phyloP scores from a whole-genome alignment of 257 asterid genomes.

The Ocimum tenuiflorum region DNA sequence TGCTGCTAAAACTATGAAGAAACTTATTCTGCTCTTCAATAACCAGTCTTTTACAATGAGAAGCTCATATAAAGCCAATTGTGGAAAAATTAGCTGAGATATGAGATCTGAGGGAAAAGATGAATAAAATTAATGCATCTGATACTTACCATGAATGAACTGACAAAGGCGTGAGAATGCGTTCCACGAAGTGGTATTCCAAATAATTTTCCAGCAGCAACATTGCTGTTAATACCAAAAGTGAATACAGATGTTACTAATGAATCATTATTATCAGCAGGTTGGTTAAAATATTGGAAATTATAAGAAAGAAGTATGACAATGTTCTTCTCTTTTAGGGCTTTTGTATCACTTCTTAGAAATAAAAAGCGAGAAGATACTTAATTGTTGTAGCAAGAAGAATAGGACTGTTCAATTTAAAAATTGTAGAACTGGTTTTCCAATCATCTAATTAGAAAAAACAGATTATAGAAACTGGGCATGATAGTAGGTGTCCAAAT shows the following conservation, averaged over 20 bases:
- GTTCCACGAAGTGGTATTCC: constrained; percentile 99
- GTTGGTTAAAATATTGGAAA: background rate
- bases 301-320: background rate
- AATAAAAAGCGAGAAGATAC: background rate
- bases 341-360: background rate
- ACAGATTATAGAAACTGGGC: background rate
- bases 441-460: background rate
- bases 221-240: background rate
- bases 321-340: background rate
- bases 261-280: background rate
- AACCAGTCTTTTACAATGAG: too few relatives aligned
- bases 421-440: background rate
- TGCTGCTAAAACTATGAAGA: background rate
- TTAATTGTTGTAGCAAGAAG: background rate
- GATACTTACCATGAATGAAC: constrained; percentile 78
- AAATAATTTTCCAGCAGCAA: constrained; percentile 32
- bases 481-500: background rate
- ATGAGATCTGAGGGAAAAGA: background rate
- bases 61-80: too few relatives aligned
- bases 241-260: background rate
- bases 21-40: background rate
- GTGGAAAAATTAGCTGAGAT: too few relatives aligned
- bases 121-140: background rate
- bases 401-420: background rate
- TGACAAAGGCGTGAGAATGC: constrained; percentile 94